Evolutionary conservation across 2,329 filamentous ascomycete genomes (phyloP).

Genomic region (Hymenoscyphus linearis): DNA sequence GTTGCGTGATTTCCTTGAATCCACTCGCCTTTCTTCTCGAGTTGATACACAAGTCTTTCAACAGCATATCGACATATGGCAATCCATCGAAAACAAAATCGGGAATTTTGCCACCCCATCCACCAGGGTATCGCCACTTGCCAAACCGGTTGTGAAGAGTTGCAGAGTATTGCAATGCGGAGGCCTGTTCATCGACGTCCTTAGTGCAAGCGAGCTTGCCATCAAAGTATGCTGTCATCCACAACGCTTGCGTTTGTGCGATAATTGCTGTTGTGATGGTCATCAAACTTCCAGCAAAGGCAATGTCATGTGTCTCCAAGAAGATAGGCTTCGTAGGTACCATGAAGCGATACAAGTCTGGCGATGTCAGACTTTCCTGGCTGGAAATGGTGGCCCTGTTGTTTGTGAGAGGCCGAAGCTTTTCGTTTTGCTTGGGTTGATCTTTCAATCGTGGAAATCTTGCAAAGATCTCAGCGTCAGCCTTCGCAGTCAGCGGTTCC

Average conservation of each 20-base stretch:
- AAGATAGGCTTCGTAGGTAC: constrained; percentile 38
- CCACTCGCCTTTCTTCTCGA: constrained; percentile 48
- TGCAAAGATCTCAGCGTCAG: constrained; percentile 47
- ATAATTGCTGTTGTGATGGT: constrained; percentile 40
- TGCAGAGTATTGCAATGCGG: constrained; percentile 47
- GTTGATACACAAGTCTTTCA: constrained; percentile 59
- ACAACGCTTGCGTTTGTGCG: constrained; percentile 50
- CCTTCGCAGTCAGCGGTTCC: background rate
- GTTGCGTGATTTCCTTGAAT: constrained; percentile 36
- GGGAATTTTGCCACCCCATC: constrained; percentile 56
- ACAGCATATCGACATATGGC: constrained; percentile 65
- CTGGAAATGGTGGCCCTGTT: background rate
- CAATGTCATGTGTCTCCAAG: constrained; percentile 37
- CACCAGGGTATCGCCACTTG: constrained; percentile 62
- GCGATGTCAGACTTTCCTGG: background rate
- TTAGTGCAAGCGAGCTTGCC: constrained; percentile 28
- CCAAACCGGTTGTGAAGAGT: constrained; percentile 64
- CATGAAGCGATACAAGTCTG: constrained; percentile 41
- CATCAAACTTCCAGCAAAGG: constrained; percentile 41
- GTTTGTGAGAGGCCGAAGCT: constrained; percentile 39
- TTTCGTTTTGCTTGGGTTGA: constrained; percentile 45
- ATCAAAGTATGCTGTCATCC: constrained; percentile 61
- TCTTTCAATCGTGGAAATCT: constrained; percentile 48
- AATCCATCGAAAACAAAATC: constrained; percentile 74
- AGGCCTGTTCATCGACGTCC: background rate